Percentiles rank a stretch among this genome's conserved stretches.
phyloP scores from a whole-genome alignment of 257 asterid species.

The Lycium ferocissimum region DNA sequence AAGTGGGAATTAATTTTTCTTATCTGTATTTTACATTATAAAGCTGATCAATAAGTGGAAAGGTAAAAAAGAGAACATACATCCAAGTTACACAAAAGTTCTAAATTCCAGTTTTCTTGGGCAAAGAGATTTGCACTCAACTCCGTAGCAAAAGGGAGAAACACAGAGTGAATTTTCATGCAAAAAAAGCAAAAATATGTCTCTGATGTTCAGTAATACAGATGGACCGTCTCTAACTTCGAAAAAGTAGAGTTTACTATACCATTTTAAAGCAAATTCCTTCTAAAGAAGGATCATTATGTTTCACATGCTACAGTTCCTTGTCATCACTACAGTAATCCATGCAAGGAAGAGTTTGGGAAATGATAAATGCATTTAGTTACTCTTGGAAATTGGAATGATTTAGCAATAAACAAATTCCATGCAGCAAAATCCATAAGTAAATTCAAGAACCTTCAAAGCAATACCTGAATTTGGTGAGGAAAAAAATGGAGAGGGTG shows the following conservation, averaged over 20 bases:
- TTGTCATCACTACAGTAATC: background rate
- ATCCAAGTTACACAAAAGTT: background rate
- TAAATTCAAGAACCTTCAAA: slow-evolving; percentile 22
- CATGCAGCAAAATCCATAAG: slow-evolving; percentile 11
- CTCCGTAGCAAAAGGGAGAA: too few relatives aligned
- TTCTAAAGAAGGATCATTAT: background rate
- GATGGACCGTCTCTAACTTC: background rate
- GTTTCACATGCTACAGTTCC: background rate
- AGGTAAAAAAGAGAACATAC: background rate
- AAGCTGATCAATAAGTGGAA: background rate
- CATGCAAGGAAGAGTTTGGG: background rate
- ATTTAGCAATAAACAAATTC: slow-evolving; percentile 2
- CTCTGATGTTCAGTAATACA: background rate
- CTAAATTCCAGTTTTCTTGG: background rate
- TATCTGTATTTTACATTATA: background rate
- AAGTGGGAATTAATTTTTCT: background rate
- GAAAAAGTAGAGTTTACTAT: background rate
- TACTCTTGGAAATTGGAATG: background rate
- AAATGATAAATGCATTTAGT: background rate
- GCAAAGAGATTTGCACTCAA: background rate
- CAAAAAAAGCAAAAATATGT: background rate
- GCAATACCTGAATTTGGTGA: slow-evolving; percentile 83
- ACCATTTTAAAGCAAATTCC: background rate
- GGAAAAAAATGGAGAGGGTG: slow-evolving; percentile 79
- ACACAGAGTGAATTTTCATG: too few relatives aligned